Conservation (phyloP, 495 filamentous ascomycete species). For the Penicillium lagena region DNA sequence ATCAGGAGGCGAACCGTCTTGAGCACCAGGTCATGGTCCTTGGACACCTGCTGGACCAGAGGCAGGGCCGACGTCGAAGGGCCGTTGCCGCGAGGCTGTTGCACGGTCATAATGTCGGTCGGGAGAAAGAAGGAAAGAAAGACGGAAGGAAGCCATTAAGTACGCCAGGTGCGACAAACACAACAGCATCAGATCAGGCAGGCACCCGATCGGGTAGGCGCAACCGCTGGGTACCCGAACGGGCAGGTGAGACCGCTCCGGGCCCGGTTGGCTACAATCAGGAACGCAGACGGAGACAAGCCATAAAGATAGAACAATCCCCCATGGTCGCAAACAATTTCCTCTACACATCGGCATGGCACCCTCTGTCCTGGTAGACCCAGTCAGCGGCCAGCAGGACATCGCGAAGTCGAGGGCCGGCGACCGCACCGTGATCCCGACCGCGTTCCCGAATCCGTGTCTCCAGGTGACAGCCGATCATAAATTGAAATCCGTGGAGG, state of each 20-base stretch:
- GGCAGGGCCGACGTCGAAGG: conserved; percentile 13
- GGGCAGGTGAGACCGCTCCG: too few relatives aligned
- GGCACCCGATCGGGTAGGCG: too few relatives aligned
- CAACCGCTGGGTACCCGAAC: too few relatives aligned
- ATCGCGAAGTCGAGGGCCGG: conserved; percentile 1
- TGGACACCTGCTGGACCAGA: conserved; percentile 19
- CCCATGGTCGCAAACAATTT: too few relatives aligned
- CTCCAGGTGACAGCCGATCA: conserved; percentile 52
- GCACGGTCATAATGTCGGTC: not conserved
- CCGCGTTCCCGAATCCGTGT: conserved; percentile 43
- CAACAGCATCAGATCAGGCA: too few relatives aligned
- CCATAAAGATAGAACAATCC: too few relatives aligned
- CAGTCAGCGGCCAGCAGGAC: not conserved
- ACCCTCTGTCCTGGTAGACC: conserved; percentile 9
- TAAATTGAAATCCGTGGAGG: conserved; percentile 41
- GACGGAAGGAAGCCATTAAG: too few relatives aligned
- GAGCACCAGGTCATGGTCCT: conserved; percentile 40
- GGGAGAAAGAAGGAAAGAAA: too few relatives aligned
- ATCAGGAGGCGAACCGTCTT: conserved; percentile 48
- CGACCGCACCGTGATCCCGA: conserved; percentile 4
- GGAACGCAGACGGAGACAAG: too few relatives aligned
- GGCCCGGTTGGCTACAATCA: too few relatives aligned
- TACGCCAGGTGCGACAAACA: too few relatives aligned
- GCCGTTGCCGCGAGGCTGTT: conserved; percentile 9
- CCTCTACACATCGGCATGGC: conserved; percentile 2